These are phyloP conservation scores for Trichoderma sp. DNA, from an alignment of 2,329 filamentous ascomycete species.

Conservation along the genomic window DNA sequence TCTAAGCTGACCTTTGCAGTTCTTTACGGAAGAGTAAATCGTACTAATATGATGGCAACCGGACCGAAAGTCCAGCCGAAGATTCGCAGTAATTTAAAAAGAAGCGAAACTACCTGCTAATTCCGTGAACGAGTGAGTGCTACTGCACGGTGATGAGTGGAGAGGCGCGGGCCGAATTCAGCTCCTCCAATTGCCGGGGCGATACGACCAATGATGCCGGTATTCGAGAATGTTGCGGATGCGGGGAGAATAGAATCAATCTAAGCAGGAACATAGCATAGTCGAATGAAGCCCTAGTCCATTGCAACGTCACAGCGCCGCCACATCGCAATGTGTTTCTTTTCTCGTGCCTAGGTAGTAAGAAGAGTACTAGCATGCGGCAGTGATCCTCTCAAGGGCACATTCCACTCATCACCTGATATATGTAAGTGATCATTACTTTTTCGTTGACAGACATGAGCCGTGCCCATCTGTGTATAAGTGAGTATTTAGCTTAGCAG, in stretches of 20 bases:
- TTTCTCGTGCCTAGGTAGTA: neutral
- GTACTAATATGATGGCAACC: neutral
- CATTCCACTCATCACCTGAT: neutral
- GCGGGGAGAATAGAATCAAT: neutral
- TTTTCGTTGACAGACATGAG: neutral
- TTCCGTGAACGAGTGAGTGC: neutral
- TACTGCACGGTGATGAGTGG: neutral
- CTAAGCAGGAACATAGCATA: neutral
- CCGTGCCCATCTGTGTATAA: neutral
- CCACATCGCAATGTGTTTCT: neutral
- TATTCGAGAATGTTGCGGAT: neutral
- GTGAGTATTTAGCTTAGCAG: neutral
- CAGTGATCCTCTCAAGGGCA: neutral
- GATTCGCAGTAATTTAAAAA: neutral
- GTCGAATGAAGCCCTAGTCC: neutral
- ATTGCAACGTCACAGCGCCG: neutral
- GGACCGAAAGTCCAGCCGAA: neutral
- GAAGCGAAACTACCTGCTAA: neutral
- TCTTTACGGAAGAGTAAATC: too few relatives aligned
- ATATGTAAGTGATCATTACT: neutral
- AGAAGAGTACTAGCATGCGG: neutral
- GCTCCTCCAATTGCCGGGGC: neutral
- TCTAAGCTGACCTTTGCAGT: too few relatives aligned
- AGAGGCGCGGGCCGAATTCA: neutral
- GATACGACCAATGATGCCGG: neutral